These are phyloP conservation scores for Phialocephala sp. DNA, from an alignment of 2,329 filamentous ascomycete genomes.

Conservation along the genomic window DNA sequence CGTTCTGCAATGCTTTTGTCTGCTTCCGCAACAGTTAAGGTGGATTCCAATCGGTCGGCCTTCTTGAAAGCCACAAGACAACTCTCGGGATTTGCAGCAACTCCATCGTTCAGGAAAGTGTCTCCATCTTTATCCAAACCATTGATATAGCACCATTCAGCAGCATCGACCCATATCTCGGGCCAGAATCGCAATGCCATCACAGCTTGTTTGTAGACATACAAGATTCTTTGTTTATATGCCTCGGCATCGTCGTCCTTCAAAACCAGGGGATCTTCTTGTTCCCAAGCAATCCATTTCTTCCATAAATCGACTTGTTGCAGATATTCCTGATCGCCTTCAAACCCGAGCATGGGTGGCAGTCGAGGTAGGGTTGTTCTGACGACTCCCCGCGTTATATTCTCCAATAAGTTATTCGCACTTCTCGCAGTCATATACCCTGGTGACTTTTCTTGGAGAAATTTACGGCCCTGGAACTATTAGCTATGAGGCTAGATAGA, in stretches of 20 bases:
- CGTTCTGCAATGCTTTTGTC: conserved; percentile 69
- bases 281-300: conserved; percentile 94
- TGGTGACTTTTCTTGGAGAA: conserved; percentile 89
- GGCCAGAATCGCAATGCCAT: conserved; percentile 96
- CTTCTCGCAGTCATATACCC: conserved; percentile 96
- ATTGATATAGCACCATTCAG: conserved; percentile 89
- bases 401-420: conserved; percentile 88
- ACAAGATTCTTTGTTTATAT: conserved; percentile 81
- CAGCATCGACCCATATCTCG: conserved; percentile 93
- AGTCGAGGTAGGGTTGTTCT: conserved; percentile 81
- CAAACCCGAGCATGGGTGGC: conserved; percentile 83
- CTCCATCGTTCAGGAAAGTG: conserved; percentile 78
- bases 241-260: conserved; percentile 78
- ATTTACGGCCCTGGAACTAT: conserved; percentile 79
- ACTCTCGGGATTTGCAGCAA: conserved; percentile 91
- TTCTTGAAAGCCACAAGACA: conserved; percentile 88
- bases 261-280: conserved; percentile 86
- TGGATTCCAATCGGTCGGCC: conserved; percentile 84
- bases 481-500: conserved; percentile 24
- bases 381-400: conserved; percentile 77
- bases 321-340: conserved; percentile 83
- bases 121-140: conserved; percentile 68
- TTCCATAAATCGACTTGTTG: conserved; percentile 90
- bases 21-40: conserved; percentile 76
- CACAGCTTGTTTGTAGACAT: conserved; percentile 90